Base-by-base conservation (phyloP, 768 basidiomycete species). In the Suillus discolor region DNA sequence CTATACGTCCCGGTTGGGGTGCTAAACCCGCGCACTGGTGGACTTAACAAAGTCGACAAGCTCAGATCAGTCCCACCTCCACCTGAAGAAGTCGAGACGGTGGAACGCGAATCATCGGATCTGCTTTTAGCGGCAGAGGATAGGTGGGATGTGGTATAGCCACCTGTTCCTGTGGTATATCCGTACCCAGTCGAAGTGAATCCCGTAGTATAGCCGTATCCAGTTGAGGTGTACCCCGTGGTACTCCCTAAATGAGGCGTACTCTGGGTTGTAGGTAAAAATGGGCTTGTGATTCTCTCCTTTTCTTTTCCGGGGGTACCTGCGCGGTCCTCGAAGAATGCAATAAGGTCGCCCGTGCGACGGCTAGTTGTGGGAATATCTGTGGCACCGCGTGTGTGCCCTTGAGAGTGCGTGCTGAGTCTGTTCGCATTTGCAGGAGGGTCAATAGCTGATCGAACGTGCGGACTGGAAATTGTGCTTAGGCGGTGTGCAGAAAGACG, bases 281-380 rank as follows among this genome's bases (percentile, higher is more conserved):
- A 69, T 9, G 71, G 77, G 31, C 72, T 78, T 0, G 85, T 72
- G 0, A 83, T 79, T 39, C 90, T 83, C 8, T 83, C 75, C 69
- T 89, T 89, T n/a, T 80, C 74, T 2, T 79, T 73, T 2, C 80
- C 77, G 25, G 81, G 80, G 38, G 77, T 76, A 20, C 75, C 79
- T 9, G 84, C 79, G 64, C 79, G 82, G 65, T 84, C 82, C 67
- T 89, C 92, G 66, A 93, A 94, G 36, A 89, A 86, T 0, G 92
- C 91, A 45, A 91, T 90, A 59, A 94, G 83, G 63, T 91, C 88
- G 16, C 83, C 89, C 0, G 90, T 82, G 18, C 89, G 85, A 42
- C 88, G 74, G n/a, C 78, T 77, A 34, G 67, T 81, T 2, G 86
- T 85, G 54, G 83, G 85, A 11, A 79, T 77, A 61, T 82, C 84